A percentile compares a stretch with the other conserved stretches of the same genome.
Conservation (phyloP, 495 filamentous ascomycete genomes). For the Podospora didyma region DNA sequence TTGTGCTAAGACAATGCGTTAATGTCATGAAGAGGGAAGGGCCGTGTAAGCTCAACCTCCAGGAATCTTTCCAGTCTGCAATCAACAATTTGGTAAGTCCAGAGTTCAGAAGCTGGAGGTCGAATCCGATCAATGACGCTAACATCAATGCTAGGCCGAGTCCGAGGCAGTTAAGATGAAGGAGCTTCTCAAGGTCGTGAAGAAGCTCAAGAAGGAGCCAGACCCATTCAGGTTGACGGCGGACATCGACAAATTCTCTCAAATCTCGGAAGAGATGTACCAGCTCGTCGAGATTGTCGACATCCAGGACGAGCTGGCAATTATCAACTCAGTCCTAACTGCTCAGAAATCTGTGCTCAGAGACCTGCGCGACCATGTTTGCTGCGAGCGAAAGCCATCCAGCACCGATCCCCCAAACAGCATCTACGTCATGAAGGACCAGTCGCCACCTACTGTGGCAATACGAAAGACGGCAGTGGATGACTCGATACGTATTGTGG, state of each 20-base stretch:
- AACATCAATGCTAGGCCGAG: constrained; percentile 1
- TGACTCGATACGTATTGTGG: not conserved
- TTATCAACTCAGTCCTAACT: not conserved
- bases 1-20: constrained; percentile 11
- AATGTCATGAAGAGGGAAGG: constrained; percentile 10
- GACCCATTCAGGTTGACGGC: constrained; percentile 7
- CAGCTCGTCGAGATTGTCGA: constrained; percentile 3
- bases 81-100: constrained; percentile 12
- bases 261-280: not conserved
- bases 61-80: constrained; percentile 11
- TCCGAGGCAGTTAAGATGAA: constrained; percentile 7
- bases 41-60: constrained; percentile 7
- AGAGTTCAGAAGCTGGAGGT: too few relatives aligned
- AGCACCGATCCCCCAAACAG: not conserved
- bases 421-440: not conserved
- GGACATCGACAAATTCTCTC: constrained; percentile 14
- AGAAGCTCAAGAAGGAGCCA: not conserved
- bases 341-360: not conserved
- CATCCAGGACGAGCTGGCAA: constrained; percentile 1
- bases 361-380: not conserved
- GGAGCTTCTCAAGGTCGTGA: not conserved
- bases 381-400: not conserved
- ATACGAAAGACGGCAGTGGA: not conserved
- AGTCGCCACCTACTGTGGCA: not conserved
- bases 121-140: not conserved